A percentile compares a stretch with the other conserved stretches of the same genome.
Conservation (phyloP, 306 rosid species). For the Prosopis cineraria region DNA sequence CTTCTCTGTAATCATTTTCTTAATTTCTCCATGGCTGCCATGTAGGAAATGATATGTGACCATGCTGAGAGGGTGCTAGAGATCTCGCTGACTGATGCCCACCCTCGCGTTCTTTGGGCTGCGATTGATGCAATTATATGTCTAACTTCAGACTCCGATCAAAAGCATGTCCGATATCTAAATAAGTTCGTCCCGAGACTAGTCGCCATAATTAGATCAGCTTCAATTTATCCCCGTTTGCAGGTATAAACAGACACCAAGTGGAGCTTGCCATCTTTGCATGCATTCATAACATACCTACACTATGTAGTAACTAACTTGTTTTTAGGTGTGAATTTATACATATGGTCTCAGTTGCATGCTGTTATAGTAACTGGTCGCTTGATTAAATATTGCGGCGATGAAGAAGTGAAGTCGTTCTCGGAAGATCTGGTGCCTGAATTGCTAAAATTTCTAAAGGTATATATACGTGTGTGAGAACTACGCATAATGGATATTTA, state of each 20-base stretch:
- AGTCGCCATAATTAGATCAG: not conserved
- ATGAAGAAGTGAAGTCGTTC: not conserved
- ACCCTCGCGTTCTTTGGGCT: slow-evolving; percentile 34
- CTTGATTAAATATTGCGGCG: slow-evolving; percentile 7
- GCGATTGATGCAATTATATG: slow-evolving; percentile 1
- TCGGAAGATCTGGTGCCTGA: not conserved
- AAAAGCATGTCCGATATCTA: not conserved
- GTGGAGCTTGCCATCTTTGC: not conserved
- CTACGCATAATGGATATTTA: not conserved
- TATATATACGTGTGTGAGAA: not conserved
- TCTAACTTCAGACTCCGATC: not conserved
- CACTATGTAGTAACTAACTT: not conserved
- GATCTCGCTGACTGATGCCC: slow-evolving; percentile 5
- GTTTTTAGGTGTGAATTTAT: too few species aligned
- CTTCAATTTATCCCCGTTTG: not conserved
- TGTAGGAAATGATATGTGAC: not conserved
- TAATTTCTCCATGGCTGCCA: not conserved
- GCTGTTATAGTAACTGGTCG: slow-evolving; percentile 1
- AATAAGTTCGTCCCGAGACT: slow-evolving; percentile 6
- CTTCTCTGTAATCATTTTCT: not conserved
- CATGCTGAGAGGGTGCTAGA: slow-evolving; percentile 3
- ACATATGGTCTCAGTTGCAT: not conserved
- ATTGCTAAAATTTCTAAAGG: slow-evolving; percentile 29
- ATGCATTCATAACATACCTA: not conserved
- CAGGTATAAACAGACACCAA: slow-evolving; percentile 23